Base-by-base conservation (phyloP, 2,329 filamentous ascomycete species). In the Pseudocercospora ulei region DNA sequence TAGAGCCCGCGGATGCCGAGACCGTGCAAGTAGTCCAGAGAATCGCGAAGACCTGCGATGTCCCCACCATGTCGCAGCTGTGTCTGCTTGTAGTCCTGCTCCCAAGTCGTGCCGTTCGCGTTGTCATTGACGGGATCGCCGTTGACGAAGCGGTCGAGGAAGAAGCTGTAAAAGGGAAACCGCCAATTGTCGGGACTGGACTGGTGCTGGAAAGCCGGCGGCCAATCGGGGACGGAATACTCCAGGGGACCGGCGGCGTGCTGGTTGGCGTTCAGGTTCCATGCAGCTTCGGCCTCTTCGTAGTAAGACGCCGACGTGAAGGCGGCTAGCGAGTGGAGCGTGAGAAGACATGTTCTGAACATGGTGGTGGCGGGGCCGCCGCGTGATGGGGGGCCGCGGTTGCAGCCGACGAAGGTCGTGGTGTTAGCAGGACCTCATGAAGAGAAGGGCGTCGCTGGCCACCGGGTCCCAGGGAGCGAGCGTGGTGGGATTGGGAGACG, bases 61-160 rank as follows among this genome's bases (percentile, higher is more conserved):
- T 79, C 75, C 43, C 76, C 75, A 17, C 75, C 75, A 61, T 76
- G 72, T 19, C 75, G 71, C 59, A 79, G 70, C 54, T 78, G 74
- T 38, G 72, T 79, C 41, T 68, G 72, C 49, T 66, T 67, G 39
- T 69, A 57, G 52, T 79, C 75, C 54, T 76, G 72, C 50, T 79
- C 75, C 56, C 71, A 79, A 2, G 65, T 46, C 0, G 75, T 78
- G 6, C 65, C 69, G 54, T 79, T 79, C 27, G 68, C 68, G 50
- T 78, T 70, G 54, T 80, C 75, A 52, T 80, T 80, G 2, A 64
- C 65, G 5, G 76, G 75, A 49, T 80, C 71, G 12, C 76, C 76
- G 50, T 80, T 78, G 26, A 76, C 73, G 50, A 72, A 80, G 43
- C 73, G 65, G 55, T 80, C 76, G 7, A 78, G 58, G 53, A 78